Base-by-base conservation (phyloP, 768 basidiomycete genomes). In the Cubamyces lactineus region DNA sequence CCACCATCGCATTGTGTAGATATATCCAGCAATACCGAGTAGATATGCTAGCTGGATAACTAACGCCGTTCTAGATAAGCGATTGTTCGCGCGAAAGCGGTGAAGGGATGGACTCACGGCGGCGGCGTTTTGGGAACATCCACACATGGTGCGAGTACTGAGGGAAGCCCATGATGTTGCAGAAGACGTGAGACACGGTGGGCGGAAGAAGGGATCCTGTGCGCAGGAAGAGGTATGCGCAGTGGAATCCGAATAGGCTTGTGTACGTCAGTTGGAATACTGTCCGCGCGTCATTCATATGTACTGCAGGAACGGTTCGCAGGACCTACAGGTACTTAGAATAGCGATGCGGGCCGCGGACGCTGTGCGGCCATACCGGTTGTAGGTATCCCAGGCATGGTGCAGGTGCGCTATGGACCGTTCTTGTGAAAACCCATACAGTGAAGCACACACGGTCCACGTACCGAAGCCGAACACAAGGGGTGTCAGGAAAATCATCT, bases 161-260 rank as follows among this genome's bases (percentile, higher is more conserved):
- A 2, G 96, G 97, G 28, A 98, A 69, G 0, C 96, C 96, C 92
- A 98, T 96, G 52, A 91, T 73, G 71, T 99, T 99, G 79, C 97
- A 98, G 71, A 94, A 96, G 0, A 90, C 76, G 71, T 99, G 97
- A 0, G 94, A 86, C 9, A 82, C 74, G 57, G 95, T 81, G 2
- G 95, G 80, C 1, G 94, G 89, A 30, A 89, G 73, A 61, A 98
- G 75, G 5, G 94, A 95, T 16, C 89, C 86, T 4, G 95, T 94
- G 51, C 91, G 86, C 8, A 96, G 79, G 76, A 95, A 94, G 45
- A 97, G 82, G 74, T 86, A 97, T 4, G 92, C 83, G 23, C 86
- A 88, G 74, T 90, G 91, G 73, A 88, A 91, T 4, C 97, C 97
- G 67, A 98, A 98, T 15, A 98, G 69, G 3, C 92, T 94, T 7